Evolutionary conservation across 192 early-diverging fungal species (phyloP).

Genomic region (Coemansia sp.): DNA sequence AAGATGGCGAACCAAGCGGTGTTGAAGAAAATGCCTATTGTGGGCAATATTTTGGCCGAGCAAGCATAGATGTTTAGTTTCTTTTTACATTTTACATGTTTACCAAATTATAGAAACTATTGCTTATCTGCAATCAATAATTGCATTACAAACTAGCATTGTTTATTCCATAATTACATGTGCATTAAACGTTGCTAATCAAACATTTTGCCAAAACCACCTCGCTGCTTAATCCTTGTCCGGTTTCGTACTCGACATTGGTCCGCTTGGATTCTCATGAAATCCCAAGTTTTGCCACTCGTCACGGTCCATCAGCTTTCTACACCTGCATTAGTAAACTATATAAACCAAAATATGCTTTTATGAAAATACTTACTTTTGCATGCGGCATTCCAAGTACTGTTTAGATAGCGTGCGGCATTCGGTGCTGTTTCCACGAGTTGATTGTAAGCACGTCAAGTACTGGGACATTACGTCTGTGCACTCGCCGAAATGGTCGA

Average conservation of each 20-base stretch:
- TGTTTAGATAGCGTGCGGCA: slow-evolving; percentile 74
- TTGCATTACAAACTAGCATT: too few species aligned
- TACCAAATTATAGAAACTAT: too few species aligned
- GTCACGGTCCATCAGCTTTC: slow-evolving; percentile 52
- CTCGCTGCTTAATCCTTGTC: too few species aligned
- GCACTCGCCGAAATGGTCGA: slow-evolving; percentile 88
- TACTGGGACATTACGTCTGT: slow-evolving; percentile 76
- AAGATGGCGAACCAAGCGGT: neutral
- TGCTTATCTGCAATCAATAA: too few species aligned
- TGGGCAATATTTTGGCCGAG: neutral
- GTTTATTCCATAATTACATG: too few species aligned
- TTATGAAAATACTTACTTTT: slow-evolving; percentile 54
- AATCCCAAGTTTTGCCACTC: slow-evolving; percentile 56
- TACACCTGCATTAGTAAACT: slow-evolving; percentile 8
- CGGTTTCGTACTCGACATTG: neutral
- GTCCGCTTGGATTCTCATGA: slow-evolving; percentile 21
- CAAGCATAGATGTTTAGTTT: neutral
- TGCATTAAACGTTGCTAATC: too few species aligned
- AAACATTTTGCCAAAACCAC: too few species aligned
- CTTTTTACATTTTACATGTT: too few species aligned
- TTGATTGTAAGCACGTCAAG: slow-evolving; percentile 71
- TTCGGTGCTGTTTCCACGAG: slow-evolving; percentile 65
- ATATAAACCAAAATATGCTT: neutral
- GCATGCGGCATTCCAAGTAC: slow-evolving; percentile 91
- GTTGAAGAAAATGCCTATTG: neutral